phyloP scores from a whole-genome alignment of 257 asterid species.

The Avicennia marina region DNA sequence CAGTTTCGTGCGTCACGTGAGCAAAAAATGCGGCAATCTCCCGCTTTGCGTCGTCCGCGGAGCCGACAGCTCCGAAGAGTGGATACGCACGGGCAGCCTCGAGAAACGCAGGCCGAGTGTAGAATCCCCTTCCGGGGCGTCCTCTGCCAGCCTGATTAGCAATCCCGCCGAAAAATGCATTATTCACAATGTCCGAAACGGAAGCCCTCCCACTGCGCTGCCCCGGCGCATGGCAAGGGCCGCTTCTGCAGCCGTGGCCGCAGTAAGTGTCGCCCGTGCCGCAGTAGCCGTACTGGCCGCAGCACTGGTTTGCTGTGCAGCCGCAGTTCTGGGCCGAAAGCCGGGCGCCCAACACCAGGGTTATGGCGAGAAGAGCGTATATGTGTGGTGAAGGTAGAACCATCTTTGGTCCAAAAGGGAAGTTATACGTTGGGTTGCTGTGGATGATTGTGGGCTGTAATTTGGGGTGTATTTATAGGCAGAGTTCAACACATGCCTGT shows the following conservation, averaged over 20 bases:
- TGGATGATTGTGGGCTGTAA: too few relatives aligned
- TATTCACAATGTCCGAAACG: background rate
- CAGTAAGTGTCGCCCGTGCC: background rate
- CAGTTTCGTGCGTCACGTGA: too few relatives aligned
- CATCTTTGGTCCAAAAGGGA: too few relatives aligned
- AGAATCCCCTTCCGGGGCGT: background rate
- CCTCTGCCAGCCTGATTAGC: background rate
- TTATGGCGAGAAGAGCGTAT: too few relatives aligned
- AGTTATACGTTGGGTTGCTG: too few relatives aligned
- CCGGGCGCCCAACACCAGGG: too few relatives aligned
- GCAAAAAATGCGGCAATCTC: too few relatives aligned
- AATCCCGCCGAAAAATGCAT: background rate
- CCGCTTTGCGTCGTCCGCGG: background rate
- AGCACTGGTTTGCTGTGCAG: background rate
- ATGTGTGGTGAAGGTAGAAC: too few relatives aligned
- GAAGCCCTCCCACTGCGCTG: background rate
- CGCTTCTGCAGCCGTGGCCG: background rate
- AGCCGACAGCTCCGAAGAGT: background rate
- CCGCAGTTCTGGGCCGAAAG: background rate
- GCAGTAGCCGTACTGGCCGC: constrained; percentile 2
- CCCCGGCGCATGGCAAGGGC: background rate
- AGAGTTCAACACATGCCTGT: too few relatives aligned
- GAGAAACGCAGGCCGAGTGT: background rate
- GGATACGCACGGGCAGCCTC: background rate
- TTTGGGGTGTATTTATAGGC: too few relatives aligned